Evolutionary conservation across 768 basidiomycete genomes (phyloP).

Genomic region (Dioszegia aurantiaca): DNA sequence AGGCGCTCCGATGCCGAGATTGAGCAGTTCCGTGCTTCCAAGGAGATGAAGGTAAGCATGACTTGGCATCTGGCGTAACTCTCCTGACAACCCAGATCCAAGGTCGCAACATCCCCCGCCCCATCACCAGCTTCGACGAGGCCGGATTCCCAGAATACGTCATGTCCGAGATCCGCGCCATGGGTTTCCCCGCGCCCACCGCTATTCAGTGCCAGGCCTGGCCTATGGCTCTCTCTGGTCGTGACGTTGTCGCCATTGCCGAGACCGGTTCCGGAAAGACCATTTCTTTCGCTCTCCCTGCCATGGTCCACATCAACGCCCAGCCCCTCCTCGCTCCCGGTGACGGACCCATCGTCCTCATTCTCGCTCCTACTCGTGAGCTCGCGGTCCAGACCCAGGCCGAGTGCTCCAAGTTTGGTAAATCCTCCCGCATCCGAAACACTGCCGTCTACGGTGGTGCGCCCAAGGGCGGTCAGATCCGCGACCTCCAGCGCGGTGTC

Average conservation of each 20-base stretch:
- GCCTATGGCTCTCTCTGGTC: conserved; percentile 95
- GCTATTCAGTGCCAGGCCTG: conserved; percentile 98
- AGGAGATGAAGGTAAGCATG: conserved; percentile 76
- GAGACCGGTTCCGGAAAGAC: conserved; percentile 99
- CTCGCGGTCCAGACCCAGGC: conserved; percentile 98
- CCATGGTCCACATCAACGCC: conserved; percentile 99
- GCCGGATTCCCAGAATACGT: conserved; percentile 95
- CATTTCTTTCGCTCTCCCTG: conserved; percentile 94
- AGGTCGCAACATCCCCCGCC: conserved; percentile 82
- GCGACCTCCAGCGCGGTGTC: conserved; percentile 92
- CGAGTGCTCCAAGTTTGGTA: conserved; percentile 97
- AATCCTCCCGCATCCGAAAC: conserved; percentile 85
- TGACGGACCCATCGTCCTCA: conserved; percentile 94
- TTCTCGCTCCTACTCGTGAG: conserved; percentile 96
- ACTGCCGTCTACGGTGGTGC: conserved; percentile 99
- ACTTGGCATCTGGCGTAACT: neutral
- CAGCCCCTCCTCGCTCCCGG: conserved; percentile 90
- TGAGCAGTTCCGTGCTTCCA: conserved; percentile 74
- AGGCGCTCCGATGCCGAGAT: conserved; percentile 77
- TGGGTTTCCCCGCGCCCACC: conserved; percentile 86
- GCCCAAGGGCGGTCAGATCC: conserved; percentile 96
- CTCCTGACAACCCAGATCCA: conserved; percentile 62
- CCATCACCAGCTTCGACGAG: conserved; percentile 88
- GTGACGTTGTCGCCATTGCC: conserved; percentile 87
- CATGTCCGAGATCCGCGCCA: conserved; percentile 84